Base-by-base conservation (phyloP, 495 filamentous ascomycete genomes). In the Aspergillus indologenus region DNA sequence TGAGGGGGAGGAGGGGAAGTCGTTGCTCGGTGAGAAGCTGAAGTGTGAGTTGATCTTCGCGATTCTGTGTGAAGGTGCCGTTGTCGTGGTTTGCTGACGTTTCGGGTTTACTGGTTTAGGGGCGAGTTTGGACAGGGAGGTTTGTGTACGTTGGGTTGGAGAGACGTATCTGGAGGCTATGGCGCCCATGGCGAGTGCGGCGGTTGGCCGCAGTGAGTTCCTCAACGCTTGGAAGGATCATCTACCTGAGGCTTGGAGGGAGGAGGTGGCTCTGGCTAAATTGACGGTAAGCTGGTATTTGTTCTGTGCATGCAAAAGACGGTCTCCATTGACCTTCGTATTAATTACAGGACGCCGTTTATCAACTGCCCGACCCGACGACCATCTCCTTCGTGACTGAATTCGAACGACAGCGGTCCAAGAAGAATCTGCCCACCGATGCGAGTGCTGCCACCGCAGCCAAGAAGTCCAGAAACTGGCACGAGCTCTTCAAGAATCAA, bases 401-500 rank as follows among this genome's bases (percentile, higher is more conserved):
- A 34, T 65, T 62, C 18, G 74, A 76, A 56, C 67, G 72, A 18
- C 66, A 74, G 31, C 71, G 70, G 34, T 48, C 56, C 12, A 69
- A 66, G 58, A 73, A 75, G 47, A 68, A 68, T 29, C 53, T 68
- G 23, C 54, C 68, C 22, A 57, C 64, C 21, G 68, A 69, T 34
- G 68, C 73, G 46, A 65, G 68, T 48, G 65, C 68, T 46, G 61
- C 72, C 5, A 75, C 75, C 4, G 75, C 77, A 42, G 73, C 72
- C 29, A 82, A 82, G 51, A 77, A 75, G 58, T 80, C 79, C 61
- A 83, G 91, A 56, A 95, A 93, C 66, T 96, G 91, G 91, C 91
- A 96, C 70, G 91, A 95, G 68, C 86, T 83, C 64, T 93, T 96
- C 74, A 88, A 82, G 40, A 76, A 74, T 49, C 68, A 69, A 58